Evolutionary conservation across 2,329 filamentous ascomycete species (phyloP).

Genomic region (Fusarium guadeloupense): DNA sequence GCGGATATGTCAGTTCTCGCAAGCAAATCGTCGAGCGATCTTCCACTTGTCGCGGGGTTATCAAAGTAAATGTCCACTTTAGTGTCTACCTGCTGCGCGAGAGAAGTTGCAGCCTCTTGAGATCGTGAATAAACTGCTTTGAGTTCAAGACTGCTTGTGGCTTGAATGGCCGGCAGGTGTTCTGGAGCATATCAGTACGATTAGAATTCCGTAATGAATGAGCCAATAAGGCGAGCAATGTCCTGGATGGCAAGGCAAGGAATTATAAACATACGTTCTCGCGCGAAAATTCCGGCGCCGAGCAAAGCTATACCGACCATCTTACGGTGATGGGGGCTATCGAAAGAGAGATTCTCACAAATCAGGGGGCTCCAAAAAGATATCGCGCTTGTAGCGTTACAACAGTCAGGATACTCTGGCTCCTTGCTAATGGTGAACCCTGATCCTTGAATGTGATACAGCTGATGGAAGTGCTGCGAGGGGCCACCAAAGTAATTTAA

Average conservation of each 20-base stretch:
- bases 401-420: background rate
- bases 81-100: background rate
- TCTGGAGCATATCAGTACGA: background rate
- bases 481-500: background rate
- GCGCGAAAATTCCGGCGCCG: background rate
- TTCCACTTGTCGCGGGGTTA: background rate
- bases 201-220: background rate
- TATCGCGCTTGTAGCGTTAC: background rate
- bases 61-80: background rate
- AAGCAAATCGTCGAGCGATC: background rate
- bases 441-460: background rate
- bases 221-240: background rate
- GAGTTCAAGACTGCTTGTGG: background rate
- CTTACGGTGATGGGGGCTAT: background rate
- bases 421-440: background rate
- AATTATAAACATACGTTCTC: background rate
- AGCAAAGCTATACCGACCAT: constrained; percentile 1
- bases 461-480: background rate
- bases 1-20: constrained; percentile 2
- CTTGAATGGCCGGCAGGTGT: constrained; percentile 1
- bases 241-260: background rate
- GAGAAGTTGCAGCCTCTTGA: background rate
- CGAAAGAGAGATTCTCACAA: background rate
- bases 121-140: constrained; percentile 1
- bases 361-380: background rate